Base-by-base conservation (phyloP, 805 yeast genomes). In the Kuraishia floccosa region DNA sequence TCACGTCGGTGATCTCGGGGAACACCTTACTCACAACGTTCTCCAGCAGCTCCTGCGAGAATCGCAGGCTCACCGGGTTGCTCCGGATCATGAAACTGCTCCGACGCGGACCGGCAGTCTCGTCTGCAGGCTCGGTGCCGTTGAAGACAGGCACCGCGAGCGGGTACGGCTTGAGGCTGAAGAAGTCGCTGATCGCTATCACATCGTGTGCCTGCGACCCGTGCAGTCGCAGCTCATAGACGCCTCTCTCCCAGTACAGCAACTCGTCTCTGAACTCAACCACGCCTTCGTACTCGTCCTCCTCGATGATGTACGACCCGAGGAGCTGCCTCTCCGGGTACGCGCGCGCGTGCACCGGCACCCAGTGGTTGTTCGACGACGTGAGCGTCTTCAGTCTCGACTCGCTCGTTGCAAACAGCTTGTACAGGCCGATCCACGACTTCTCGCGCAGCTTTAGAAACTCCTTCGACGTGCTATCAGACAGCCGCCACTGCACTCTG, bases 391-490 rank as follows among this genome's bases (percentile, higher is more conserved):
- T 63, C 25, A 63, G 62, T 32, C 73, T 61, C 14, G 76, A 68
- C 22, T 58, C 58, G 4, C 74, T 66, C 12, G 82, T 72, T 37
- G 69, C 79, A 17, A 69, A 55, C 7, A 78, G 65, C 32, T 70
- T 68, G 52, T 82, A 82, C 19, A 82, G 51, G 1, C 91, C 93
- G 39, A 82, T 65, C 94, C 94, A 82, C 47, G 80, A 87, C 26
- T 58, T 62, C 0, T 53, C 35, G 12, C 70, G 54, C n/a, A n/a
- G n/a, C n/a, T n/a, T n/a, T n/a, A n/a, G n/a, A 38, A 68, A 13
- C 12, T 30, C 23, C 18, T 33, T 31, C 5, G 18, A 16, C 10
- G 27, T 30, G 3, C 36, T 27, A 8, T 14, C 55, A 2, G 82
- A 78, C 1, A 76, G 57, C 17, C 51, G 47, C 76, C 81, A 82